Evolutionary conservation across 768 basidiomycete genomes (phyloP).

Genomic region (Dioszegia aurantiaca): DNA sequence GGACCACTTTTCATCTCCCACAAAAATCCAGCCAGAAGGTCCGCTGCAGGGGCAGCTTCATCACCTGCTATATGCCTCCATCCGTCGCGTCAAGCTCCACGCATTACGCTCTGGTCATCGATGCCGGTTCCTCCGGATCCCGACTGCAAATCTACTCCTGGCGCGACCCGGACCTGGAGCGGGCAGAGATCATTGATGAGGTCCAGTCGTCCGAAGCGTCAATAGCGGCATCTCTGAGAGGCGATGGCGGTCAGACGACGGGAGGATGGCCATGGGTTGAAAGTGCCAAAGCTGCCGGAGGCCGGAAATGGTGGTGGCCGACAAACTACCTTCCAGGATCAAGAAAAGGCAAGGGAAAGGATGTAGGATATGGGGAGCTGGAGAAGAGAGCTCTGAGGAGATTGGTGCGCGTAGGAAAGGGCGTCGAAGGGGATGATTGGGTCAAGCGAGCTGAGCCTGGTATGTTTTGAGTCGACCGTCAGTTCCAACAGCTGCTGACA

Average conservation of each 20-base stretch:
- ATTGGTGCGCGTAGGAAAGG: constrained; percentile 87
- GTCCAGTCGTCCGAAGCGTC: constrained; percentile 38
- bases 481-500: background rate
- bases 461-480: constrained; percentile 53
- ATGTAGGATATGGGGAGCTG: constrained; percentile 54
- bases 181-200: constrained; percentile 57
- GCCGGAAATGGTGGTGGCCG: constrained; percentile 73
- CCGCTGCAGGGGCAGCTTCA: background rate
- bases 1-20: too few relatives aligned
- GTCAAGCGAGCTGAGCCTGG: constrained; percentile 89
- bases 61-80: constrained; percentile 41
- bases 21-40: background rate
- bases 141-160: constrained; percentile 95
- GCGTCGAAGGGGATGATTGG: constrained; percentile 82
- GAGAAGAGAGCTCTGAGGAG: constrained; percentile 44
- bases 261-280: constrained; percentile 17
- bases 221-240: constrained; percentile 3
- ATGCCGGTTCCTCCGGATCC: constrained; percentile 97
- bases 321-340: constrained; percentile 47
- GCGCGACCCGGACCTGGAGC: constrained; percentile 71
- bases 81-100: constrained; percentile 40
- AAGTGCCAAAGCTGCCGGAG: background rate
- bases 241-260: constrained; percentile 13
- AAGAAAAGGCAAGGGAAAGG: constrained; percentile 55
- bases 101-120: constrained; percentile 69